Base-by-base conservation (phyloP, 305 asterid species). In the Fraxinus baroniana region DNA sequence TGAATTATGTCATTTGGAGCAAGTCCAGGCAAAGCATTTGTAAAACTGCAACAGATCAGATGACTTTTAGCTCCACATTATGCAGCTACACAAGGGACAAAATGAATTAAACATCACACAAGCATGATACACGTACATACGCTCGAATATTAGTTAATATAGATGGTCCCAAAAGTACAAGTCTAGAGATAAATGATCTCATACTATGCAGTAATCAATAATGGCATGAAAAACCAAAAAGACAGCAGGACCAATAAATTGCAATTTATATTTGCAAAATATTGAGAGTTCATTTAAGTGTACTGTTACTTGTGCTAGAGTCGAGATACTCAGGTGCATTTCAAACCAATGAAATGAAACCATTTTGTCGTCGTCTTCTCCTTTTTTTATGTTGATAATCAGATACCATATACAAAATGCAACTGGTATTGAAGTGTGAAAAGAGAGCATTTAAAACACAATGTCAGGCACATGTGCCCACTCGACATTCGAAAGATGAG, bases 1-100 rank as follows among this genome's bases (percentile, higher is more conserved):
- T 92, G 98, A 84, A 88, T 78, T 74, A 92, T 83, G 86, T 96
- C 99, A 89, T 81, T 90, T 37, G 95, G 92, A 78, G 97, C 83
- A 77, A 89, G 87, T 26, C 36, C 74, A 66, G 74, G 1, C 35
- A 66, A 66, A 66, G 74, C 17, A 66, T 26, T 66, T 26, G 36
- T 26, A 66, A 10, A 66, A 66, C 74, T 66, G 74, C 74, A 26
- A 62, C 2, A 26, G 35, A 66, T 12, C 74, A 66, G 74, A 26
- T 66, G 18, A 26, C 36, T 26, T 26, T 66, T 66, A 66, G 36
- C 36, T 10, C 36, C 74, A 66, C 36, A 66, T 64, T 22, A 64
- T 64, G 32, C 74, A 66, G 74, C 7, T 1, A 66, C n/a, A 10
- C 8, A 10, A 66, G 74, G 35, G n/a, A 66, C 0, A 7, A 22